Conservation (phyloP, 2,329 filamentous ascomycete species). For the Monosporascus sp. region DNA sequence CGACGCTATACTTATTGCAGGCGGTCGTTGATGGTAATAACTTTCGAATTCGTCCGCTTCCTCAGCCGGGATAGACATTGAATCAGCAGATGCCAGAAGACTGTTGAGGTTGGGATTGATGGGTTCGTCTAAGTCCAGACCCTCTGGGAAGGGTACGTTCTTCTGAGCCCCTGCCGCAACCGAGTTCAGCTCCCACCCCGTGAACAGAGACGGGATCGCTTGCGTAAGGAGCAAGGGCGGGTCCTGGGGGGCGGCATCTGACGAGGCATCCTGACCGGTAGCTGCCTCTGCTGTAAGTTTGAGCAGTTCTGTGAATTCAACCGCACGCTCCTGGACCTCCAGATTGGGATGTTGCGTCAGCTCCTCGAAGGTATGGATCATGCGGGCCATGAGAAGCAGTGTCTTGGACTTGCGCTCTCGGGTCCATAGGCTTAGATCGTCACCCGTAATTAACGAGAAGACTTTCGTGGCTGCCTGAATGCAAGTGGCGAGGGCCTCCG, state of each 20-base stretch:
- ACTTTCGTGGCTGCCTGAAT: conserved; percentile 84
- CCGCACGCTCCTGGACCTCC: conserved; percentile 90
- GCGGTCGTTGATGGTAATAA: conserved; percentile 57
- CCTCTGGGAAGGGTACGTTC: conserved; percentile 75
- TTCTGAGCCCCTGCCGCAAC: conserved; percentile 77
- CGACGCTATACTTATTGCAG: conserved; percentile 47
- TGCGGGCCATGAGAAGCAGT: conserved; percentile 71
- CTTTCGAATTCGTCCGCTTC: conserved; percentile 63
- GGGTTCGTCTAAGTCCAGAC: conserved; percentile 72
- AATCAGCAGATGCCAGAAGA: conserved; percentile 58
- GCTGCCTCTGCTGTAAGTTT: conserved; percentile 81
- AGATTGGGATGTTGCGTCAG: conserved; percentile 77
- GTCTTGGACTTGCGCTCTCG: conserved; percentile 67
- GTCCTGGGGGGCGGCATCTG: conserved; percentile 52
- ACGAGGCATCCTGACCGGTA: conserved; percentile 57
- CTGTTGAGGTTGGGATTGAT: conserved; percentile 71
- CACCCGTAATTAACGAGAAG: conserved; percentile 66
- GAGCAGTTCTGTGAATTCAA: conserved; percentile 87
- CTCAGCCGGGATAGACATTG: conserved; percentile 41
- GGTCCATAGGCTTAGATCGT: conserved; percentile 64
- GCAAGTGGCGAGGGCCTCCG: conserved; percentile 69
- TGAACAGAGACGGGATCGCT: conserved; percentile 83
- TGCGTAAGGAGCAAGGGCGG: conserved; percentile 82
- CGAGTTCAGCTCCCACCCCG: conserved; percentile 84
- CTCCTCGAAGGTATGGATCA: conserved; percentile 76